Conservation (phyloP, 768 basidiomycete genomes). For the Pholiota conissans region DNA sequence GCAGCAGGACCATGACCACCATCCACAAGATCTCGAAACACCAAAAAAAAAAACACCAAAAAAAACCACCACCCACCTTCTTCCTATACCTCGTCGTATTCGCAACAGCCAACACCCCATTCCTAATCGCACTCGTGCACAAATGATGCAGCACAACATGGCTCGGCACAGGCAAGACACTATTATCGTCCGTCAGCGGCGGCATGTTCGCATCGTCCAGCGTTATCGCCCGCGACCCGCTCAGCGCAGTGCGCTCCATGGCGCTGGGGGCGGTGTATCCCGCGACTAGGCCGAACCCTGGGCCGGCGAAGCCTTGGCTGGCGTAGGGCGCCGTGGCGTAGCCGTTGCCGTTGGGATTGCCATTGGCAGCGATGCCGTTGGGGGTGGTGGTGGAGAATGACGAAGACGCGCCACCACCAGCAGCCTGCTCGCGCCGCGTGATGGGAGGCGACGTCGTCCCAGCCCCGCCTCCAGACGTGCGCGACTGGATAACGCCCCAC, state of each 20-base stretch:
- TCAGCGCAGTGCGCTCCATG: constrained; percentile 13
- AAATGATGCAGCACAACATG: constrained; percentile 95
- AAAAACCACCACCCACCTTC: constrained; percentile 64
- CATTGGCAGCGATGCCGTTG: too few species aligned
- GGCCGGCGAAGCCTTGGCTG: background rate
- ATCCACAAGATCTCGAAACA: background rate
- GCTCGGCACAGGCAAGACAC: constrained; percentile 88
- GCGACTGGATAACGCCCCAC: constrained; percentile 1
- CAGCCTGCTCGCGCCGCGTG: background rate
- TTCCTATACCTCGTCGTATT: constrained; percentile 89
- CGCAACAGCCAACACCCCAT: constrained; percentile 90
- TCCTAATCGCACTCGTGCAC: constrained; percentile 92
- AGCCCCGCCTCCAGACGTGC: background rate
- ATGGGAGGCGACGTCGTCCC: background rate
- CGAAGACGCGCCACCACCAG: background rate
- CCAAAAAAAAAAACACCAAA: background rate
- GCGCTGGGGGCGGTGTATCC: background rate
- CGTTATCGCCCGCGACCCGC: constrained; percentile 31
- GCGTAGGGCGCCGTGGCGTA: background rate
- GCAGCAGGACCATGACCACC: too few species aligned
- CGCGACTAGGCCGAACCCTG: background rate
- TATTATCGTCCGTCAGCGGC: constrained; percentile 80
- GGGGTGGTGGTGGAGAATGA: too few species aligned
- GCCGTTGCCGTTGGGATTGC: too few species aligned
- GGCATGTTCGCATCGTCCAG: constrained; percentile 37